Conservation (phyloP, 2,329 filamentous ascomycete species). For the Fusarium lyarnte region DNA sequence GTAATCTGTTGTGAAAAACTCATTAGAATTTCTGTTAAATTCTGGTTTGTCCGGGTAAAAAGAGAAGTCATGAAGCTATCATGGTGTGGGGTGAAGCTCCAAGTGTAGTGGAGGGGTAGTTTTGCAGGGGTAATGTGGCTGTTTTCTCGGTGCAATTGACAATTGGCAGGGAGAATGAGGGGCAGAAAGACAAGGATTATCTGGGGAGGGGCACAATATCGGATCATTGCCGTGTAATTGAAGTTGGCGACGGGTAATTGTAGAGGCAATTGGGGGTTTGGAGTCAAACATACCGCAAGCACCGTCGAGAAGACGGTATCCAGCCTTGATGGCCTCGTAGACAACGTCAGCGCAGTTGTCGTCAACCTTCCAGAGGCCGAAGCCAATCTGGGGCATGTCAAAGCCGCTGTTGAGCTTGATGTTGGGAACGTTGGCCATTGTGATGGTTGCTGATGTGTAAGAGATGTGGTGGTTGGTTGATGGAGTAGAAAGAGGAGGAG, state of each 20-base stretch:
- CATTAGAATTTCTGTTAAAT: slow-evolving; percentile 6
- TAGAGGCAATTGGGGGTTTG: not conserved
- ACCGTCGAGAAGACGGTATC: slow-evolving; percentile 69
- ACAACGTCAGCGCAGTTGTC: slow-evolving; percentile 79
- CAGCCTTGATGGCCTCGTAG: slow-evolving; percentile 76
- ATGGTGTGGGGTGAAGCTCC: slow-evolving; percentile 15
- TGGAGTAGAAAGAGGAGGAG: not conserved
- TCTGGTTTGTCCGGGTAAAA: slow-evolving; percentile 1
- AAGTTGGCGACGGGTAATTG: slow-evolving; percentile 5
- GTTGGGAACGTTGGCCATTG: slow-evolving; percentile 51
- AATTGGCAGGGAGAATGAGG: slow-evolving; percentile 34
- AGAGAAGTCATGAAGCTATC: slow-evolving; percentile 30
- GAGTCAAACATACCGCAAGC: slow-evolving; percentile 62
- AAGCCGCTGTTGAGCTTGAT: slow-evolving; percentile 72
- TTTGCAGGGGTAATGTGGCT: slow-evolving; percentile 40
- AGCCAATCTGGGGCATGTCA: slow-evolving; percentile 80
- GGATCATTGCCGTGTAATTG: slow-evolving; percentile 9
- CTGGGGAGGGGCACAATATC: slow-evolving; percentile 23
- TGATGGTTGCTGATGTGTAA: slow-evolving; percentile 32
- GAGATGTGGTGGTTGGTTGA: not conserved
- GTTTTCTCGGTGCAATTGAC: slow-evolving; percentile 42
- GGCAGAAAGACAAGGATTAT: slow-evolving; percentile 14
- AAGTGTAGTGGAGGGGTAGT: slow-evolving; percentile 32
- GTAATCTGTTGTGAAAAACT: slow-evolving; percentile 67
- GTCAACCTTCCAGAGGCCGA: slow-evolving; percentile 86